Base-by-base conservation (phyloP, 2,329 filamentous ascomycete species). In the Trichoderma sp. region DNA sequence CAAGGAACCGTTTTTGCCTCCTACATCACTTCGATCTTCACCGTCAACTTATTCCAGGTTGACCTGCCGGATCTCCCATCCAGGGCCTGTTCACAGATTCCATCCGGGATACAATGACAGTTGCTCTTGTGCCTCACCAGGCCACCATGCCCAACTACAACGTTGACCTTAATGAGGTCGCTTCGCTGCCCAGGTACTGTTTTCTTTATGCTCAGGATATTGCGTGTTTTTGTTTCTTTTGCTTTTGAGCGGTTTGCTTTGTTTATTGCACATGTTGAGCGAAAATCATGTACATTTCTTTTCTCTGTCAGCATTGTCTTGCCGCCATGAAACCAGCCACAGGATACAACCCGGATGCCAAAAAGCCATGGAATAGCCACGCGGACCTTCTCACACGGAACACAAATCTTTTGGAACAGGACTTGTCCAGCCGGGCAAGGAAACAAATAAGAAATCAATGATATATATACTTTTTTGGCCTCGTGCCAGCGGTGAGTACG, bases 171-270 rank as follows among this genome's bases (percentile, higher is more conserved):
- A 88, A 90, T 83, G 88, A 91, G 84, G 88, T 89, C 84, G 87
- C 89, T 82, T 89, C 88, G 81, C 87, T 90, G 82, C 86, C 88
- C 86, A 91, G 89, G 89, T 91, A 91, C 85, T 89, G 87, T 86
- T 87, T 87, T 87, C 86, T 83, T 83, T 86, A 75, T 67, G 72
- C 72, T 76, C 69, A 62, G 60, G 75, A 75, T 82, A 35, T 63
- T 50, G 68, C 68, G 38, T 72, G 68, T 24, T 63, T 63, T 79
- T 85, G 81, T 81, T 56, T 84, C 66, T 35, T 14, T 64, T 71
- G 68, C 67, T 65, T 75, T 77, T 79, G 77, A 67, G 27, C 80
- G 53, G 71, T 77, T 56, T 80, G 80, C 78, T 75, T 78, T 79
- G 77, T 80, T 75, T 78, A 14, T 75, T 38, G 5, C 60, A 80